Evolutionary conservation across 306 rosid genomes (phyloP), one percentile per base, ranked within the genome.

Genomic region (Leucaena leucocephala): DNA sequence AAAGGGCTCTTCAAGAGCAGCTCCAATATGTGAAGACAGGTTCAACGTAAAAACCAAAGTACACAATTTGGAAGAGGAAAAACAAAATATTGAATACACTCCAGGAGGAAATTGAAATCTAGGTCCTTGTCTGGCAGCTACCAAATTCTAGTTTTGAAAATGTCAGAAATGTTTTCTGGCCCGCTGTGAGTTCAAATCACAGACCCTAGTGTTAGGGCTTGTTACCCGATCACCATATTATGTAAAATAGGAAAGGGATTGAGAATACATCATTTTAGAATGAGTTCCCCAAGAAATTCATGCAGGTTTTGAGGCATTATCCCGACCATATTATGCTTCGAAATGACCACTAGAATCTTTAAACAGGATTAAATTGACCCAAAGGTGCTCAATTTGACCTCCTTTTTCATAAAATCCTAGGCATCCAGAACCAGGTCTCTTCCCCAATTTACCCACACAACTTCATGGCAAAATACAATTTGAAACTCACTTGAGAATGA

Each of bases 211-310:
- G 38, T 35, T 19, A 52, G 21, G 46, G 22, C 59, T 72, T 15
- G 43, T 42, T 42, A 16, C 17, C 33, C 34, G 54, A 64, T 34
- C 49, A 34, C 52, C 63, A n/a, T 74, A 55, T 10, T 65, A 34
- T 45, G 75, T 9, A 72, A 65, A 39, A 59, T 5, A 52, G 34
- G 9, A 12, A 66, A 21, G 15, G 35, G 73, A 21, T 40, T 21
- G 12, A 36, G 27, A 71, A 61, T 36, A 44, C 63, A 71, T 39
- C 33, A 36, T 19, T 40, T 40, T 40, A 40, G 75, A 65, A 54
- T 7, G 74, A 45, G 22, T 43, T 50, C 6, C 44, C n/a, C n/a
- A 15, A 50, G 21, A 77, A 44, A 82, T n/a, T 62, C 62, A 50
- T n/a, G 6, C 43, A 21, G 21, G 8, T 43, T 17, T 3, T 49